Evolutionary conservation across 495 filamentous ascomycete genomes (phyloP), one percentile per base, ranked within the genome.

Genomic region (Neurospora sp.): DNA sequence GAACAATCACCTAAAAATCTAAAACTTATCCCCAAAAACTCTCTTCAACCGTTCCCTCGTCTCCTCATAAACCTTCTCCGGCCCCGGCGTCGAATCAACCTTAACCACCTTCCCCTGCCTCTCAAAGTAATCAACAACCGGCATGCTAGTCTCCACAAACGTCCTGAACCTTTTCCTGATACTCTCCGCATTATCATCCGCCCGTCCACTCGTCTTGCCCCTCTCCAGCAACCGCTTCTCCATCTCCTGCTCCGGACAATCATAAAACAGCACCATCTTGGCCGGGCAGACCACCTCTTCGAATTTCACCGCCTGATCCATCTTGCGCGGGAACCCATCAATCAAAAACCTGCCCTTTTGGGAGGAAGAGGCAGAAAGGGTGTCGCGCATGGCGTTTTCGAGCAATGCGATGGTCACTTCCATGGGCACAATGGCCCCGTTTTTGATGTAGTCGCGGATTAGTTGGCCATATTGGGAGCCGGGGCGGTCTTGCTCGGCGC

Each of bases 351-450:
- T 88, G 69, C 80, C 81, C 74, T 86, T 27, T 27, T 27, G 22
- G 22, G 22, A 27, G 22, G 22, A 27, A 27, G 22, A 27, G 27
- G 59, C 77, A 38, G 80, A 72, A 10, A 94, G 86, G 0, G 83
- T 83, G 4, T 88, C 89, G 71, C 85, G 88, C 92, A 99, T 98
- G 9, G 94, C 92, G 79, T 97, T 94, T 81, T 97, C 96, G 4
- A 99, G 88, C 18, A 99, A 81, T 38, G 91, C 90, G 44, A 99
- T 91, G n/a, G 96, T 99, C 27, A 99, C 94, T 79, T 98, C 95
- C 95, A 97, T 97, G 10, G 96, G 96, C 74, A 99, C 96, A 82
- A 99, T 99, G 76, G 89, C 90, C 74, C 96, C 96, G 79, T 99
- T 91, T 44, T 88, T 89, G 86, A 99, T 99, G 85, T 94, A 93